Conservation (phyloP, 768 basidiomycete genomes). For the Hortiboletus flavorubellus region DNA sequence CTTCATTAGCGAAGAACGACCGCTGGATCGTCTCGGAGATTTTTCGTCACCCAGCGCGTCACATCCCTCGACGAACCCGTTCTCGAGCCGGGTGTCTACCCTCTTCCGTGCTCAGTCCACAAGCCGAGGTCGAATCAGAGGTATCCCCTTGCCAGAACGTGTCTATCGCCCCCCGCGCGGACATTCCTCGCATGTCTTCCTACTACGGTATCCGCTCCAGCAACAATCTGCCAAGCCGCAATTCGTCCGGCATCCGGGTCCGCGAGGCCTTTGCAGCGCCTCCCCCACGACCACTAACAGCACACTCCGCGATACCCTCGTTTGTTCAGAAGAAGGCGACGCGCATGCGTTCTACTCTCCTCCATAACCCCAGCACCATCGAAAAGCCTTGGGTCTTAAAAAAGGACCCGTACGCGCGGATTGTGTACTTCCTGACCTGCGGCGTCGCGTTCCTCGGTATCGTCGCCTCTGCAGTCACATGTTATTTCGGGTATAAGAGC, state of each 20-base stretch:
- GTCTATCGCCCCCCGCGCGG: slow-evolving; percentile 38
- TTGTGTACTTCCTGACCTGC: slow-evolving; percentile 60
- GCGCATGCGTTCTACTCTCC: slow-evolving; percentile 33
- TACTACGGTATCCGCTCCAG: slow-evolving; percentile 37
- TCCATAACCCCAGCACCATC: slow-evolving; percentile 28
- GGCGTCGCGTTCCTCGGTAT: slow-evolving; percentile 52
- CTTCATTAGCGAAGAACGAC: slow-evolving; percentile 20
- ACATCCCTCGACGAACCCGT: slow-evolving; percentile 40
- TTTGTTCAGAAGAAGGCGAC: slow-evolving; percentile 27
- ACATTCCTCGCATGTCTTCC: slow-evolving; percentile 40
- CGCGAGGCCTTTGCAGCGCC: slow-evolving; percentile 60
- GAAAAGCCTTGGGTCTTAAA: slow-evolving; percentile 60
- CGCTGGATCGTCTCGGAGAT: background rate
- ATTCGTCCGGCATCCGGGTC: slow-evolving; percentile 38
- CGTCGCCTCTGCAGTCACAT: slow-evolving; percentile 48
- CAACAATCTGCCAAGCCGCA: slow-evolving; percentile 30
- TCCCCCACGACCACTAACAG: slow-evolving; percentile 53
- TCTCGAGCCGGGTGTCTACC: slow-evolving; percentile 35
- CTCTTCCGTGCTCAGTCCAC: slow-evolving; percentile 6
- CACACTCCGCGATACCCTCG: slow-evolving; percentile 47
- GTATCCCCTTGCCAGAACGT: slow-evolving; percentile 33
- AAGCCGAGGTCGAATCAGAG: slow-evolving; percentile 23
- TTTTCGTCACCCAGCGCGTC: slow-evolving; percentile 3
- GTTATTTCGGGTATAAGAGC: slow-evolving; percentile 52
- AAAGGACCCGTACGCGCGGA: slow-evolving; percentile 45